Evolutionary conservation across 768 basidiomycete species (phyloP).

Genomic region (Suillus decipiens): DNA sequence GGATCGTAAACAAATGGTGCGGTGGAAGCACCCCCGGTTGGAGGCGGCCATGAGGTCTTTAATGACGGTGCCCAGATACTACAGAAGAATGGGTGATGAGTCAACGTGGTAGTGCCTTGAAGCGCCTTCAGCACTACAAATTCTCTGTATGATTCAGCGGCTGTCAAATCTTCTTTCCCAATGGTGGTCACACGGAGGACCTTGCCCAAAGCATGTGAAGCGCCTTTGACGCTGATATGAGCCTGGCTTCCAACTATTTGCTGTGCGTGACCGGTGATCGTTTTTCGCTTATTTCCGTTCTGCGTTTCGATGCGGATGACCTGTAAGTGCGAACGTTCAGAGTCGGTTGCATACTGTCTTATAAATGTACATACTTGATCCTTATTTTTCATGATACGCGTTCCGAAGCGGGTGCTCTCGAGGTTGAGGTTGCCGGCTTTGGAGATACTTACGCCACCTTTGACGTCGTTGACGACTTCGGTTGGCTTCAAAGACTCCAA

Average conservation of each 20-base stretch:
- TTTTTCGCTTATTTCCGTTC: not conserved
- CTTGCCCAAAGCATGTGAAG: conserved; percentile 15
- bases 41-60: conserved; percentile 19
- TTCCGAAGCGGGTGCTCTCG: conserved; percentile 44
- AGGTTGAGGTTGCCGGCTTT: conserved; percentile 36
- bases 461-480: conserved; percentile 44
- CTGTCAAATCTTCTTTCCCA: conserved; percentile 56
- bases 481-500: conserved; percentile 51
- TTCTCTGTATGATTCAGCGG: conserved; percentile 44
- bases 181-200: conserved; percentile 45
- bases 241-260: conserved; percentile 40
- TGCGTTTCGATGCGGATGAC: conserved; percentile 21
- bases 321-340: conserved; percentile 14
- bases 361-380: conserved; percentile 38
- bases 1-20: conserved; percentile 3
- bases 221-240: conserved; percentile 27
- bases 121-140: conserved; percentile 25
- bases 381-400: conserved; percentile 38
- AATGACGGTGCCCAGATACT: conserved; percentile 30
- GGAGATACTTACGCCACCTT: conserved; percentile 20
- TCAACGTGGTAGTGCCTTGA: conserved; percentile 18
- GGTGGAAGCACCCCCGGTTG: not conserved
- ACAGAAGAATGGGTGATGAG: conserved; percentile 27
- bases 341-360: not conserved
- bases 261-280: conserved; percentile 24